Evolutionary conservation across 139 green algal genomes (phyloP).

Genomic region (Tetraselmis chui): DNA sequence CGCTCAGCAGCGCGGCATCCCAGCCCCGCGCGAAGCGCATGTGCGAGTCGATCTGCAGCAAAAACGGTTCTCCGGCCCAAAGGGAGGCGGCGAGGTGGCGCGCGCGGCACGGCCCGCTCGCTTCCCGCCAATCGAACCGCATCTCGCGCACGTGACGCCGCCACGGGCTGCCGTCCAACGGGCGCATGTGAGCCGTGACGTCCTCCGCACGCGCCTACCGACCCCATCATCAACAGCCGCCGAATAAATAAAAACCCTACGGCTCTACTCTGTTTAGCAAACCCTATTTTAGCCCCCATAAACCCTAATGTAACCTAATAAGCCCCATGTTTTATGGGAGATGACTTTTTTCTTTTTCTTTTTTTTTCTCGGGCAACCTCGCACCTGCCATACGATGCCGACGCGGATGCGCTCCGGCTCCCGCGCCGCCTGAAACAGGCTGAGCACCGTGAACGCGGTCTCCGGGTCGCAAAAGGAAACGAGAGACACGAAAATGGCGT

Average conservation of each 20-base stretch:
- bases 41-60: conserved; percentile 74
- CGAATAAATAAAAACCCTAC: background rate
- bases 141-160: conserved; percentile 49
- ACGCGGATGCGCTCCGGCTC: conserved; percentile 40
- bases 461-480: conserved; percentile 64
- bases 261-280: too few species aligned
- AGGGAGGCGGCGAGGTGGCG: conserved; percentile 46
- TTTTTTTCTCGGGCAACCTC: too few species aligned
- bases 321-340: too few species aligned
- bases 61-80: conserved; percentile 60
- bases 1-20: conserved; percentile 28
- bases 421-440: conserved; percentile 46
- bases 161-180: background rate
- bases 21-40: conserved; percentile 42
- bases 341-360: too few species aligned
- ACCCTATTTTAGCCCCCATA: too few species aligned
- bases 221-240: background rate
- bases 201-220: background rate
- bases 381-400: conserved; percentile 66
- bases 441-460: conserved; percentile 49
- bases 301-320: too few species aligned
- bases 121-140: conserved; percentile 32
- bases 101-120: conserved; percentile 60
- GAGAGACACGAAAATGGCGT: conserved; percentile 69
- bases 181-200: conserved; percentile 18